phyloP scores from a whole-genome alignment of 2,329 filamentous ascomycete species.

The Arachnomyces sp. region DNA sequence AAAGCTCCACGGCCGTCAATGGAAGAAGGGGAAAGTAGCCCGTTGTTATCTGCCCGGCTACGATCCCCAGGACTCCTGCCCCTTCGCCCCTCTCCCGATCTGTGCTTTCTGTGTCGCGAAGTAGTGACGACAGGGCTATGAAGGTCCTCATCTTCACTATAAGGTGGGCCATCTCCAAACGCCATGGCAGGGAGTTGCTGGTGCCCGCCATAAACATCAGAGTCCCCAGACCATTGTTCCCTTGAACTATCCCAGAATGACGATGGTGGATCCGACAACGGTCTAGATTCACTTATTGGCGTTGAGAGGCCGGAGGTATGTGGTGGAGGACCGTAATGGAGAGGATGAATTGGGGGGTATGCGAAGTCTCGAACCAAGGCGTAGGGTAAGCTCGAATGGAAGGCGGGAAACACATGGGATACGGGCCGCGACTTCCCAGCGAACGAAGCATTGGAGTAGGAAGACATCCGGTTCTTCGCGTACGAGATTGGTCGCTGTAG shows the following conservation, averaged over 20 bases:
- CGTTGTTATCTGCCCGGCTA: conserved; percentile 46
- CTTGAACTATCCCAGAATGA: conserved; percentile 64
- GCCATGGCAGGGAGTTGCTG: conserved; percentile 73
- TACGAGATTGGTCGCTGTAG: conserved; percentile 65
- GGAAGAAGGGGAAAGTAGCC: too few species aligned
- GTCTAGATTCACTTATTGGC: conserved; percentile 67
- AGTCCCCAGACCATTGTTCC: conserved; percentile 44
- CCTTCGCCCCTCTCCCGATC: conserved; percentile 49
- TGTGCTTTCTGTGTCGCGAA: conserved; percentile 77
- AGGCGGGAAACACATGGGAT: conserved; percentile 74
- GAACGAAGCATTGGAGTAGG: conserved; percentile 66
- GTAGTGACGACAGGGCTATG: conserved; percentile 81
- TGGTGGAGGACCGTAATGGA: conserved; percentile 89
- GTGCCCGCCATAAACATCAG: conserved; percentile 47
- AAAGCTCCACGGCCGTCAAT: conserved; percentile 49
- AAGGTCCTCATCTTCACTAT: conserved; percentile 90
- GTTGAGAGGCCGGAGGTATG: conserved; percentile 76
- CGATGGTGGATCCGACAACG: conserved; percentile 73
- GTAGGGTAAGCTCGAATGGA: conserved; percentile 78
- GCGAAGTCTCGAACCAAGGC: conserved; percentile 94
- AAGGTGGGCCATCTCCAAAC: conserved; percentile 82
- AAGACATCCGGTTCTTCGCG: conserved; percentile 72
- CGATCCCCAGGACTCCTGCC: conserved; percentile 40
- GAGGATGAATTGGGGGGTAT: conserved; percentile 69
- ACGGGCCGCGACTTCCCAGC: conserved; percentile 59